phyloP scores from a whole-genome alignment of 2,329 filamentous ascomycete genomes.

The Arachnomyces sp. region DNA sequence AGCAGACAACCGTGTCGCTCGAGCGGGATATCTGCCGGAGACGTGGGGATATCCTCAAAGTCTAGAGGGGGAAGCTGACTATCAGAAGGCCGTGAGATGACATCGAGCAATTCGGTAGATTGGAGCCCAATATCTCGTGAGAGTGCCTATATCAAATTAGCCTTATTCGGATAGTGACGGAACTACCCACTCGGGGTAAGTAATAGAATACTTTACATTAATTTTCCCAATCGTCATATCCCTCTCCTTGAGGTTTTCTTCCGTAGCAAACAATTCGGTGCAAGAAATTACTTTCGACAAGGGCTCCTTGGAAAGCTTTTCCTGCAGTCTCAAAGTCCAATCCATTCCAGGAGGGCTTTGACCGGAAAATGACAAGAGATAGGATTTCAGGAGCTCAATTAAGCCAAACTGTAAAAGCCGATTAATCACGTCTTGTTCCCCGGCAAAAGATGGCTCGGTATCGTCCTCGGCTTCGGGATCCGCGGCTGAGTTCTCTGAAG shows the following conservation, averaged over 20 bases:
- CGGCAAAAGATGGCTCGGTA: conserved; percentile 34
- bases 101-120: conserved; percentile 40
- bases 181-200: not conserved
- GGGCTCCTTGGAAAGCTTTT: conserved; percentile 46
- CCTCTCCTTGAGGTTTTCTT: conserved; percentile 44
- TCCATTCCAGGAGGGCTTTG: conserved; percentile 34
- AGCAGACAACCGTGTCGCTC: conserved; percentile 50
- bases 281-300: conserved; percentile 43
- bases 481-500: conserved; percentile 35
- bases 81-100: conserved; percentile 33
- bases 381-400: conserved; percentile 55
- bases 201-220: conserved; percentile 29
- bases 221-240: conserved; percentile 52
- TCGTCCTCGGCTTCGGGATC: conserved; percentile 51
- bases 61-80: conserved; percentile 38
- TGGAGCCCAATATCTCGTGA: conserved; percentile 48
- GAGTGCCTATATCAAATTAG: conserved; percentile 33
- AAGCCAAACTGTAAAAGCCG: conserved; percentile 56
- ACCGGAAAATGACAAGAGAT: conserved; percentile 38
- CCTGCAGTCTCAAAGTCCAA: conserved; percentile 46
- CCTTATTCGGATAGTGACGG: not conserved
- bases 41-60: conserved; percentile 49
- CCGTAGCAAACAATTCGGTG: conserved; percentile 43
- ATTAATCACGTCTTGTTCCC: conserved; percentile 46
- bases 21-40: conserved; percentile 47